Conservation (phyloP, 202 grass and related monocot genomes). For the Saccharum hybrid region DNA sequence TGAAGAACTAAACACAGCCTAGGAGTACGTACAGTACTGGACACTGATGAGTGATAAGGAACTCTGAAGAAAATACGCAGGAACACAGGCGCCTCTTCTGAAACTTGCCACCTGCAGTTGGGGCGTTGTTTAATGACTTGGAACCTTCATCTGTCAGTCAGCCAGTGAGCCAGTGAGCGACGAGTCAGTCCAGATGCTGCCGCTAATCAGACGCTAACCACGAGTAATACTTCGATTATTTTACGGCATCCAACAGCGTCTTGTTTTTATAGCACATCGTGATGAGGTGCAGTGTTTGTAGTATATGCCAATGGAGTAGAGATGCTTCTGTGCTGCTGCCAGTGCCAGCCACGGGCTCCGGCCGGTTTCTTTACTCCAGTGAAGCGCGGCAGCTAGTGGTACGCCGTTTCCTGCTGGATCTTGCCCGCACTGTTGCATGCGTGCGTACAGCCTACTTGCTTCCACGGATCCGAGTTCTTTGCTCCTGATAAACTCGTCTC, state of each 20-base stretch:
- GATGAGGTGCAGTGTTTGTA: background rate
- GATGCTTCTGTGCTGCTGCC: constrained; percentile 12
- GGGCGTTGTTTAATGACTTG: constrained; percentile 49
- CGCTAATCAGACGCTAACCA: constrained; percentile 29
- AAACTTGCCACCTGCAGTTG: constrained; percentile 39
- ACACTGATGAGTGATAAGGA: background rate
- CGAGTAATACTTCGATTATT: constrained; percentile 17
- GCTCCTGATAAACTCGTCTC: constrained; percentile 4
- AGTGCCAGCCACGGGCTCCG: background rate
- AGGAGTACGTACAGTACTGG: too few species aligned
- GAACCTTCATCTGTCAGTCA: constrained; percentile 59
- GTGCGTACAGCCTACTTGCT: background rate
- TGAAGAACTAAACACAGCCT: too few species aligned
- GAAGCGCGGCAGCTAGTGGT: constrained; percentile 13
- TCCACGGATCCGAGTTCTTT: constrained; percentile 14
- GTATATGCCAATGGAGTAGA: background rate
- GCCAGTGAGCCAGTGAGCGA: background rate
- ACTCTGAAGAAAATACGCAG: constrained; percentile 5
- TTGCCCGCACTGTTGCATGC: background rate
- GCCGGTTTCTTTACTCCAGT: constrained; percentile 33
- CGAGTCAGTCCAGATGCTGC: constrained; percentile 1
- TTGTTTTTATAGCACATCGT: background rate
- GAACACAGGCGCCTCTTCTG: constrained; percentile 31
- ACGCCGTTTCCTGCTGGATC: constrained; percentile 31
- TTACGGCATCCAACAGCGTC: constrained; percentile 34